These are phyloP conservation scores for Penicillium manginii DNA, from an alignment of 495 filamentous ascomycete genomes.

Conservation along the genomic window DNA sequence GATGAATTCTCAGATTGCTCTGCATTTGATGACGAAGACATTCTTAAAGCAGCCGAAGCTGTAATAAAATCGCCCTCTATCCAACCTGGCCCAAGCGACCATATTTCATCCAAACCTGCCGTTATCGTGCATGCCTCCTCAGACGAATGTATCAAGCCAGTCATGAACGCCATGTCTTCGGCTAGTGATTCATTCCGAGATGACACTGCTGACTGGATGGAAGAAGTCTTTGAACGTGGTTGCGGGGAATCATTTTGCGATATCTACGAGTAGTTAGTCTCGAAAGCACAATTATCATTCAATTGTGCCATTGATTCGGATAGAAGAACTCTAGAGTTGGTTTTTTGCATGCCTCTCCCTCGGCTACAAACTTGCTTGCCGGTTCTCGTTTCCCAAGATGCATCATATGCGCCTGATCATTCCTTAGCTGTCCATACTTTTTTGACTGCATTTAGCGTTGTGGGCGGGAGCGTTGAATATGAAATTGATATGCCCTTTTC, in stretches of 20 bases:
- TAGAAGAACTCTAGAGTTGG: not conserved
- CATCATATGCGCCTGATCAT: not conserved
- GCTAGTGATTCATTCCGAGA: slow-evolving; percentile 44
- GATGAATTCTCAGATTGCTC: slow-evolving; percentile 51
- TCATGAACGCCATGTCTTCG: slow-evolving; percentile 8
- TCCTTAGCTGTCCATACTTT: not conserved
- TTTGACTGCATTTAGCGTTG: slow-evolving; percentile 4
- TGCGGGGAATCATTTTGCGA: slow-evolving; percentile 34
- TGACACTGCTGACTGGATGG: slow-evolving; percentile 43
- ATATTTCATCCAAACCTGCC: not conserved
- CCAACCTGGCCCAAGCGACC: not conserved
- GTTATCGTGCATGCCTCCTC: not conserved
- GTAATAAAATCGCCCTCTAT: slow-evolving; percentile 11
- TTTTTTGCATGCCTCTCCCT: not conserved
- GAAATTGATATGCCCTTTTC: not conserved
- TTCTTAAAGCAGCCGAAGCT: slow-evolving; percentile 33
- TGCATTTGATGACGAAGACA: slow-evolving; percentile 40
- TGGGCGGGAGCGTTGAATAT: not conserved
- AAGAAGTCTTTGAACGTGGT: slow-evolving; percentile 38
- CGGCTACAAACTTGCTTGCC: not conserved
- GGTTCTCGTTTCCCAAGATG: not conserved
- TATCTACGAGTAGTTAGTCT: slow-evolving; percentile 26
- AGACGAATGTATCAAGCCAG: slow-evolving; percentile 7
- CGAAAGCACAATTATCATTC: slow-evolving; percentile 1
- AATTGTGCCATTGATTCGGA: not conserved